These are phyloP conservation scores for Drosera capensis DNA, from an alignment of 148 eudicot genomes.

Conservation along the genomic window DNA sequence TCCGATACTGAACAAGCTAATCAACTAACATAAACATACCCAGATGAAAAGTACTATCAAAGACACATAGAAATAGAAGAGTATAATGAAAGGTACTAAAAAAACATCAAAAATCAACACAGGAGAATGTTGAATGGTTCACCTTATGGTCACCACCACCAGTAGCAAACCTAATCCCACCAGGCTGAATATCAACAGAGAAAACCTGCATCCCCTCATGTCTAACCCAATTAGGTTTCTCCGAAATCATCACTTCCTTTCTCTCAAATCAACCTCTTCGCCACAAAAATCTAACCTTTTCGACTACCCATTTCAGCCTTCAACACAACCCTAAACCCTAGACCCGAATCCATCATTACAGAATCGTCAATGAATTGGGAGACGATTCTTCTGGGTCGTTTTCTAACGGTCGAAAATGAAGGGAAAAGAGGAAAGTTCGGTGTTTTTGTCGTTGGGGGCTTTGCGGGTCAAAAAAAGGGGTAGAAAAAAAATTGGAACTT, in stretches of 20 bases:
- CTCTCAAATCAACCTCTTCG: neutral
- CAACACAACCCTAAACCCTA: neutral
- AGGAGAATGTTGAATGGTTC: neutral
- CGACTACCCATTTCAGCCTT: neutral
- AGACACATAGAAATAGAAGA: neutral
- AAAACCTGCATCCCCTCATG: conserved; percentile 90
- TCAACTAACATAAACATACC: neutral
- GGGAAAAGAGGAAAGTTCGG: no score
- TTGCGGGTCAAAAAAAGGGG: no score
- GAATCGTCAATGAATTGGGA: no score
- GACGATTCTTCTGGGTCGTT: no score
- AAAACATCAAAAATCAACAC: neutral
- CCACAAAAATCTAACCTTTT: neutral
- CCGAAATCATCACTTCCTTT: conserved; percentile 49
- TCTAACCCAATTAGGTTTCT: conserved; percentile 83
- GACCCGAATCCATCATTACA: neutral
- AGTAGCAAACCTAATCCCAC: conserved; percentile 81
- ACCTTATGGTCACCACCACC: conserved; percentile 99
- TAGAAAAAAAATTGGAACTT: no score
- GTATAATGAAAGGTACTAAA: neutral
- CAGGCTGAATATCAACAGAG: conserved; percentile 95
- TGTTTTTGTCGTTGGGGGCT: no score
- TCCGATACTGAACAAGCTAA: neutral
- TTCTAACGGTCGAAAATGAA: no score
- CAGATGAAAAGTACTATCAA: no score